Evolutionary conservation across 441 rosid genomes (phyloP).

Genomic region (Eruca vesicaria): DNA sequence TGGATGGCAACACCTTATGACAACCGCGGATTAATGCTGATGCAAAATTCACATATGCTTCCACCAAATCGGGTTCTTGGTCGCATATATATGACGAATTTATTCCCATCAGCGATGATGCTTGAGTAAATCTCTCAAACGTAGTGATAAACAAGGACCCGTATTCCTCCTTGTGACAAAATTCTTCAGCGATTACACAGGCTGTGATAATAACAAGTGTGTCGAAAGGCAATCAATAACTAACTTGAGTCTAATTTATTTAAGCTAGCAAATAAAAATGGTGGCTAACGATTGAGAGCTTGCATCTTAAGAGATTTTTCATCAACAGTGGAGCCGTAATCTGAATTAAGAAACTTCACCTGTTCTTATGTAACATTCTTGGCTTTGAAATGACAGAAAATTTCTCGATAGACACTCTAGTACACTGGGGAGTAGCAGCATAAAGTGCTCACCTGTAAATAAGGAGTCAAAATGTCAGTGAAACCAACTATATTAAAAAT

Average conservation of each 20-base stretch:
- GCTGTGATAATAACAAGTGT: conserved; percentile 44
- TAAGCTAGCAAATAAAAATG: background rate
- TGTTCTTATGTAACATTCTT: conserved; percentile 89
- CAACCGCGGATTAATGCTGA: conserved; percentile 70
- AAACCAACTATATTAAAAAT: conserved; percentile 3
- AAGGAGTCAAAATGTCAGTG: conserved; percentile 6
- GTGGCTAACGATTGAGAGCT: background rate
- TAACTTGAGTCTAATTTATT: background rate
- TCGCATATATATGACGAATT: conserved; percentile 95
- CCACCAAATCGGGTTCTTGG: conserved; percentile 98
- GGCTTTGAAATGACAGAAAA: conserved; percentile 78
- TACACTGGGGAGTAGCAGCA: conserved; percentile 70
- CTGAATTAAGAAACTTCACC: conserved; percentile 65
- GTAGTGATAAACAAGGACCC: conserved; percentile 76
- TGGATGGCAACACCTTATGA: conserved; percentile 65
- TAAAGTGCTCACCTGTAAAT: conserved; percentile 84
- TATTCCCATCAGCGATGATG: conserved; percentile 80
- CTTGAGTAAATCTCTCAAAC: conserved; percentile 85
- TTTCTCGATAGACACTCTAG: conserved; percentile 89
- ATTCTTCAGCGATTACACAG: conserved; percentile 88
- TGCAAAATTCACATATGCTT: conserved; percentile 92
- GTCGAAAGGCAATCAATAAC: background rate
- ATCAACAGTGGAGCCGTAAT: no score
- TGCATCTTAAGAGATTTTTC: background rate
- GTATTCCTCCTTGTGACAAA: conserved; percentile 83